These are phyloP conservation scores for Yarrowia sp. DNA, from an alignment of 805 yeast genomes.

Conservation along the genomic window DNA sequence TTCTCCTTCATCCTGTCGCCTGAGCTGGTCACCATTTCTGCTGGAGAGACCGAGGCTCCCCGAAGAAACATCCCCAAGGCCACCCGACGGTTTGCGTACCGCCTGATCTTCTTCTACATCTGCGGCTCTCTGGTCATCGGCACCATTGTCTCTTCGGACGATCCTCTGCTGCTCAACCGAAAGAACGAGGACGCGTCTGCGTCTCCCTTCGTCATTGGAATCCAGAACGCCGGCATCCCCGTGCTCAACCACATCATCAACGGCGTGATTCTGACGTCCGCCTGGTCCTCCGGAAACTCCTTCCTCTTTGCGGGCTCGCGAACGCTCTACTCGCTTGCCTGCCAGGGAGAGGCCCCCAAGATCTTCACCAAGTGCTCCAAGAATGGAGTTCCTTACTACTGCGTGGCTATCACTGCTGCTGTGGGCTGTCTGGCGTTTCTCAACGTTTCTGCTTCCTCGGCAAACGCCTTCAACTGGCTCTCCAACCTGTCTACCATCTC, in stretches of 20 bases:
- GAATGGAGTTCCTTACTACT: conserved; percentile 68
- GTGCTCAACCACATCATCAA: conserved; percentile 53
- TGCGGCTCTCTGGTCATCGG: conserved; percentile 69
- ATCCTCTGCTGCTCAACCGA: conserved; percentile 46
- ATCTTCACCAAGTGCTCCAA: conserved; percentile 59
- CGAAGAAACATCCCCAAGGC: conserved; percentile 74
- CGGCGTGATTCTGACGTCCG: conserved; percentile 55
- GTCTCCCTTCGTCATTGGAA: conserved; percentile 60
- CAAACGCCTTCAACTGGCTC: conserved; percentile 61
- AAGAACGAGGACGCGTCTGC: conserved; percentile 60
- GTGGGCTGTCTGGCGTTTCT: conserved; percentile 69
- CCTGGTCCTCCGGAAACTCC: conserved; percentile 57
- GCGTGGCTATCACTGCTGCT: conserved; percentile 62
- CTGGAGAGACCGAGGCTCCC: conserved; percentile 80
- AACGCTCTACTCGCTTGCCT: conserved; percentile 53
- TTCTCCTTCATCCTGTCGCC: conserved; percentile 78
- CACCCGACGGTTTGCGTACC: conserved; percentile 69
- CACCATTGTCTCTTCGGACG: conserved; percentile 70
- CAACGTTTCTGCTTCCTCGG: conserved; percentile 53
- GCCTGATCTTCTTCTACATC: conserved; percentile 64
- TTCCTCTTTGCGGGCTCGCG: conserved; percentile 61
- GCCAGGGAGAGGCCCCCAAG: conserved; percentile 63
- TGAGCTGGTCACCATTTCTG: conserved; percentile 79
- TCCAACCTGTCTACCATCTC: conserved; percentile 64
- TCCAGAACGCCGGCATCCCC: conserved; percentile 54